Conservation (phyloP, 768 basidiomycete genomes). For the Mycena galopus region DNA sequence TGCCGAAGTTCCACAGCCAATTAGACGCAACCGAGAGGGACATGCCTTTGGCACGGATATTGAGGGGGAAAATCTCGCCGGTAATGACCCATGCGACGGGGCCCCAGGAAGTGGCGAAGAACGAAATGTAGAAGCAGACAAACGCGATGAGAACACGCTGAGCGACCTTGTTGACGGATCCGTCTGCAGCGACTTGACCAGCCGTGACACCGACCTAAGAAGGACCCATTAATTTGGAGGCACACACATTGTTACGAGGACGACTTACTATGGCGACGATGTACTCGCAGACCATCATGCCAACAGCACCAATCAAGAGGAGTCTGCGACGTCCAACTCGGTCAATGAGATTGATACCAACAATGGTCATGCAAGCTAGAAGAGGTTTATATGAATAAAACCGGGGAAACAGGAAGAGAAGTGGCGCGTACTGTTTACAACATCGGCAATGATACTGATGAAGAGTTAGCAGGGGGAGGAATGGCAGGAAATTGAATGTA, state of each 20-base stretch:
- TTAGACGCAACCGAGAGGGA: slow-evolving; percentile 77
- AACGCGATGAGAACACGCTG: slow-evolving; percentile 57
- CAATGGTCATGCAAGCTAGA: slow-evolving; percentile 46
- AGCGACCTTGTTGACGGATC: slow-evolving; percentile 38
- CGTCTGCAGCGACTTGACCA: slow-evolving; percentile 38
- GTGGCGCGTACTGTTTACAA: slow-evolving; percentile 31
- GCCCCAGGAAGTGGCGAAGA: slow-evolving; percentile 77
- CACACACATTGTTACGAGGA: background rate
- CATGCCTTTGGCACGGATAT: slow-evolving; percentile 87
- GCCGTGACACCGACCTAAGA: slow-evolving; percentile 51
- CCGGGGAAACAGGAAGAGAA: background rate
- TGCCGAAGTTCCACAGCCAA: slow-evolving; percentile 83
- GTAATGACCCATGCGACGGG: slow-evolving; percentile 76
- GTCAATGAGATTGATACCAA: slow-evolving; percentile 78
- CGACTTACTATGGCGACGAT: slow-evolving; percentile 65
- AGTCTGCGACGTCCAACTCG: slow-evolving; percentile 73
- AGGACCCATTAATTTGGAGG: background rate
- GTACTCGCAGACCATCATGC: slow-evolving; percentile 78
- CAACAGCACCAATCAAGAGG: slow-evolving; percentile 55
- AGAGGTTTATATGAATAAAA: slow-evolving; percentile 57
- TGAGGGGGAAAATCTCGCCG: slow-evolving; percentile 78
- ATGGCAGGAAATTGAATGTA: slow-evolving; percentile 50
- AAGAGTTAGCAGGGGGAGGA: background rate
- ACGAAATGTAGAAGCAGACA: slow-evolving; percentile 66
- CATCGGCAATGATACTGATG: slow-evolving; percentile 27